Evolutionary conservation across 164 flowering plant genomes (phyloP).

Genomic region (Vitis riparia): DNA sequence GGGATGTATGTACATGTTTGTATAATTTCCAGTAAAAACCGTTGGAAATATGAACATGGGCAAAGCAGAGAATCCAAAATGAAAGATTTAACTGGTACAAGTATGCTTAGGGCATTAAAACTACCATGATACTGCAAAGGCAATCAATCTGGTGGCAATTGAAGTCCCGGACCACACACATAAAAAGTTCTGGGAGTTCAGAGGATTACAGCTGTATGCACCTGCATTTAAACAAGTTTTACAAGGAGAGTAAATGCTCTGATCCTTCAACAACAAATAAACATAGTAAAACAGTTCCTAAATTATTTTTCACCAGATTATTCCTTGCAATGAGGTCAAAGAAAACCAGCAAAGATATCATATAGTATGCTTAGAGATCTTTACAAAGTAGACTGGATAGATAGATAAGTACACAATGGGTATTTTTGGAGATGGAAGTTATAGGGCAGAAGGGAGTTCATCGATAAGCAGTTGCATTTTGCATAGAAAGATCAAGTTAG

Average conservation of each 20-base stretch:
- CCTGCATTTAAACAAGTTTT: conserved; percentile 4
- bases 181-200: not conserved
- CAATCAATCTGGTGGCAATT: not conserved
- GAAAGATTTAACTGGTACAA: not conserved
- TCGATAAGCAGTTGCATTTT: not conserved
- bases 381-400: not conserved
- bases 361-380: not conserved
- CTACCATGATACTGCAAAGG: conserved; percentile 6
- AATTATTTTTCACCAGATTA: not conserved
- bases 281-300: not conserved
- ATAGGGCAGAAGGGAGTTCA: not conserved
- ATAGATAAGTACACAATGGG: not conserved
- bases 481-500: not conserved
- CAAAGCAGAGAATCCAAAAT: no score
- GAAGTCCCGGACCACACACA: not conserved
- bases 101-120: conserved; percentile 1
- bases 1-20: no score
- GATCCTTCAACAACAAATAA: not conserved
- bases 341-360: not conserved
- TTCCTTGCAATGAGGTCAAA: not conserved
- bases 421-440: not conserved
- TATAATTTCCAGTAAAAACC: no score
- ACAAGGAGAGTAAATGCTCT: not conserved
- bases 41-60: no score
- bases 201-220: not conserved